Conservation (phyloP, 306 rosid genomes). For the Gillenia trifoliata region DNA sequence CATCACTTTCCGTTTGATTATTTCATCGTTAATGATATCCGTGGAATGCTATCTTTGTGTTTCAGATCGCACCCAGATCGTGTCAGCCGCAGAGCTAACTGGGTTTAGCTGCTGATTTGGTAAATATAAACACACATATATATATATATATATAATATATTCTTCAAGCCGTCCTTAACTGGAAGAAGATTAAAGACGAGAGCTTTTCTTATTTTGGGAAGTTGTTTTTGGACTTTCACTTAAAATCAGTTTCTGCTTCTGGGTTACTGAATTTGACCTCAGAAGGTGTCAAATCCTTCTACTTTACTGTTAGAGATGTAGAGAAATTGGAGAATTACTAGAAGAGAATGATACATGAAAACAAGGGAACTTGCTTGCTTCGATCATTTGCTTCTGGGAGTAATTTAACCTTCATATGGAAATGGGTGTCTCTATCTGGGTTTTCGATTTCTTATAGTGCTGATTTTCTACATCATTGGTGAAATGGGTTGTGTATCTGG, state of each 20-base stretch:
- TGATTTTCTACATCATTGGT: constrained; percentile 13
- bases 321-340: not conserved
- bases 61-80: constrained; percentile 39
- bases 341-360: constrained; percentile 11
- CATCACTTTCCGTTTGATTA: not conserved
- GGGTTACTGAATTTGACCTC: not conserved
- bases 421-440: constrained; percentile 21
- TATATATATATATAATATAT: not conserved
- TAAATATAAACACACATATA: not conserved
- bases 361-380: constrained; percentile 17
- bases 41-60: constrained; percentile 14
- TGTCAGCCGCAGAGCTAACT: constrained; percentile 6
- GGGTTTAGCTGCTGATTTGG: constrained; percentile 12
- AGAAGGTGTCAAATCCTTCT: not conserved
- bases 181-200: constrained; percentile 9
- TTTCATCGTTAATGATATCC: not conserved
- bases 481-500: constrained; percentile 24
- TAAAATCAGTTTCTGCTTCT: not conserved
- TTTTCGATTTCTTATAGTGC: constrained; percentile 8
- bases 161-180: constrained; percentile 5
- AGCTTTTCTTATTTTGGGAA: constrained; percentile 5
- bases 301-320: not conserved
- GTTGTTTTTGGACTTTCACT: constrained; percentile 9
- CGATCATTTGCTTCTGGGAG: constrained; percentile 25
- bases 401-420: constrained; percentile 22